Percentiles rank a stretch among this genome's conserved stretches.
Evolutionary conservation across 2,329 filamentous ascomycete genomes (phyloP).

Genomic region (Lachnellula willkommii): DNA sequence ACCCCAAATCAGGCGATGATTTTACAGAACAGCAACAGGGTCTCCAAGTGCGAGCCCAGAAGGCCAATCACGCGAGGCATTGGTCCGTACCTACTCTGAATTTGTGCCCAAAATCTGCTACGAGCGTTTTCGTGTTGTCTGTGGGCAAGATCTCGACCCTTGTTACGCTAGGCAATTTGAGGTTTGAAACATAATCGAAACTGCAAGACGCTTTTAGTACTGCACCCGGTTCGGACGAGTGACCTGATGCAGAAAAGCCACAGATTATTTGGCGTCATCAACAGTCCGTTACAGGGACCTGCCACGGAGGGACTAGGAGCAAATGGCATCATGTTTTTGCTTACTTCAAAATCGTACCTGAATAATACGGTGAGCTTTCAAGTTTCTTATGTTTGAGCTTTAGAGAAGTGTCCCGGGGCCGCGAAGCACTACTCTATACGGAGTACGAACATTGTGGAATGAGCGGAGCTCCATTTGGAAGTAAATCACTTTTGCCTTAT

Average conservation of each 20-base stretch:
- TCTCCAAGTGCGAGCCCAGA: no score
- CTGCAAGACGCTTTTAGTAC: neutral
- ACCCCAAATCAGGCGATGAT: neutral
- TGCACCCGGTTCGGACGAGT: constrained; percentile 10
- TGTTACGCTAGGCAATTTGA: neutral
- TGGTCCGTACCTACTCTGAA: no score
- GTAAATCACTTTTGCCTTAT: neutral
- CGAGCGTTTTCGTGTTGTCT: neutral
- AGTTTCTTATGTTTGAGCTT: neutral
- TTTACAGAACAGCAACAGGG: neutral
- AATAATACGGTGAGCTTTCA: constrained; percentile 4
- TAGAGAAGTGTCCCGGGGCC: neutral
- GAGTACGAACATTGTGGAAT: neutral
- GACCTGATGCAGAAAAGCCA: constrained; percentile 6
- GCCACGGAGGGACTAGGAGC: neutral
- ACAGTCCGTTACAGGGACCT: neutral
- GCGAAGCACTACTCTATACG: neutral
- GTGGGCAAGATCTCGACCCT: neutral
- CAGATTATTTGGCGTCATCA: neutral
- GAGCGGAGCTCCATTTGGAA: neutral
- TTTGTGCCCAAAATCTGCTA: no score
- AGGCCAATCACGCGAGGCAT: no score
- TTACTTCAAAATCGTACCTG: constrained; percentile 14
- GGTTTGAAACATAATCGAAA: constrained; percentile 22
- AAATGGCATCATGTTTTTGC: neutral